Base-by-base conservation (phyloP, 2,329 filamentous ascomycete species). In the Thyridium curvatum region DNA sequence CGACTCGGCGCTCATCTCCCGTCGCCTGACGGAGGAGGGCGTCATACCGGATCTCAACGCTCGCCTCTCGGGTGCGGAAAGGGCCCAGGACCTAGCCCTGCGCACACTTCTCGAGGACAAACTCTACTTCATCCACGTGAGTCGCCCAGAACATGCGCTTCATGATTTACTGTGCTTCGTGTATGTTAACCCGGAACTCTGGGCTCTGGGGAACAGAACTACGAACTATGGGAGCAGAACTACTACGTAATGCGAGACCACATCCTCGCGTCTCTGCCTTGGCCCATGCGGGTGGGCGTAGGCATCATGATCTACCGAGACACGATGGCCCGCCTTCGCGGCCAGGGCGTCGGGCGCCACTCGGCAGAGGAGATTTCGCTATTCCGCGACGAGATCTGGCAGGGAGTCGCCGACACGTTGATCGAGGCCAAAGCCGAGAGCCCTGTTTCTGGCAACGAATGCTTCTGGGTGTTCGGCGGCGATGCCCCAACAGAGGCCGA, bases 161-260 rank as follows among this genome's bases (percentile, higher is more conserved):
- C n/a, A n/a, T n/a, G n/a, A n/a, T n/a, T n/a, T n/a, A n/a, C n/a
- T n/a, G n/a, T n/a, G n/a, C n/a, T n/a, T n/a, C n/a, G n/a, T n/a
- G n/a, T n/a, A n/a, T n/a, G n/a, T n/a, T n/a, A n/a, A n/a, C n/a
- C n/a, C n/a, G n/a, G n/a, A 26, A 26, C 10, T 26, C 21, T 26
- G 6, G 21, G n/a, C n/a, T n/a, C n/a, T n/a, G n/a, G n/a, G n/a
- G n/a, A 5, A 34, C 39, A 71, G 65, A 53, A 45, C 1, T 61
- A 65, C 31, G 78, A 83, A 56, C 62, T 68, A 43, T 83, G 78
- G 78, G 52, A 67, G 3, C 60, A 75, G 40, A 79, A 82, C 51
- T 82, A 74, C 59, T 68, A 74, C 42, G 54, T 59, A 12, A 80
- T 79, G 75, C 71, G 77, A 13, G 65, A 68, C 37, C 58, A 71